phyloP scores from a whole-genome alignment of 179 eudicot species.

The Gypsophila paniculata region DNA sequence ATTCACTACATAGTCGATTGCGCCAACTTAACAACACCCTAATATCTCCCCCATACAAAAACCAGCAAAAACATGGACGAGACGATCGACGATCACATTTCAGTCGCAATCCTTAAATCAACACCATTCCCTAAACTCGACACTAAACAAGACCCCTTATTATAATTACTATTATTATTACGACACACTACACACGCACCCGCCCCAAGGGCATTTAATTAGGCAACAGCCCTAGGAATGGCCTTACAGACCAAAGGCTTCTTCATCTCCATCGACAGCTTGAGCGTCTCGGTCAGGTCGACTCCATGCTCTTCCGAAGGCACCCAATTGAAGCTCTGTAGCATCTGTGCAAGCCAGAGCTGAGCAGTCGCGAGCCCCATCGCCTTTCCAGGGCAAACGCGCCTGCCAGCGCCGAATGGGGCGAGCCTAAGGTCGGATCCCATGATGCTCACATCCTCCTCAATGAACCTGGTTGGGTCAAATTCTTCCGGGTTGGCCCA shows the following conservation, averaged over 20 bases:
- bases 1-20: not conserved
- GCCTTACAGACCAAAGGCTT: conserved; percentile 46
- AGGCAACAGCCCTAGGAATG: conserved; percentile 28
- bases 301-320: conserved; percentile 36
- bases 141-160: not conserved
- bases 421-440: conserved; percentile 69
- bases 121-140: not conserved
- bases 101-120: not conserved
- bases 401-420: conserved; percentile 72
- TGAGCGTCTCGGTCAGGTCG: conserved; percentile 59
- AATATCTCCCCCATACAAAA: conserved; percentile 17
- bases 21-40: too few species aligned
- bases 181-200: not conserved
- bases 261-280: conserved; percentile 76
- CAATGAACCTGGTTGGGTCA: conserved; percentile 57
- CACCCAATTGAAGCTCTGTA: conserved; percentile 61
- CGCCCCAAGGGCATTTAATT: not conserved
- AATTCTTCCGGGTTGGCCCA: conserved; percentile 56
- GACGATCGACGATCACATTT: not conserved
- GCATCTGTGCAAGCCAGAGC: conserved; percentile 69
- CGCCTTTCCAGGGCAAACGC: conserved; percentile 81
- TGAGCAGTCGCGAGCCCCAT: conserved; percentile 73
- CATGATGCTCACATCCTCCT: conserved; percentile 53
- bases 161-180: not conserved
- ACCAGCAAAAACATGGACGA: conserved; percentile 26